These are phyloP conservation scores for Saposhnikovia divaricata DNA, from an alignment of 129 eudicot species.

Conservation along the genomic window DNA sequence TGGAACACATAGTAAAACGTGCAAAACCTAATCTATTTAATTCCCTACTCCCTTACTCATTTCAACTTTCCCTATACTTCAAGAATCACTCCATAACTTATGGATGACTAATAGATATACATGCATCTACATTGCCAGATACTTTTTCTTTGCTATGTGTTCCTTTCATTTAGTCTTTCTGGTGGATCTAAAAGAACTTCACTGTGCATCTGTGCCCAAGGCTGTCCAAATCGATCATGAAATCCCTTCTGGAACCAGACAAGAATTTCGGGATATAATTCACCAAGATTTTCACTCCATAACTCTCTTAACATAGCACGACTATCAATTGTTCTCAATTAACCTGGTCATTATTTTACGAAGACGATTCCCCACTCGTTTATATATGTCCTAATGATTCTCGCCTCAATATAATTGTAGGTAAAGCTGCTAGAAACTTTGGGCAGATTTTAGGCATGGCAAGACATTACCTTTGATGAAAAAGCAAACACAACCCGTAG, in stretches of 20 bases:
- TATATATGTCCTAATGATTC: conserved; percentile 57
- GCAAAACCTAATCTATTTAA: no score
- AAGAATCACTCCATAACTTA: neutral
- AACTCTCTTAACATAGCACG: conserved; percentile 38
- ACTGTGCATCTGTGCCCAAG: conserved; percentile 65
- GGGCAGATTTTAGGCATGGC: conserved; percentile 55
- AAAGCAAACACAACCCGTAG: conserved; percentile 52
- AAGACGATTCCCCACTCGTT: conserved; percentile 68
- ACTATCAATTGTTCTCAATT: conserved; percentile 41
- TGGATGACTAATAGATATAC: neutral
- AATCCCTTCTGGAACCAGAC: conserved; percentile 67
- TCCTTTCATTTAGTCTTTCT: conserved; percentile 34
- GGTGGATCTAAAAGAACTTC: conserved; percentile 45
- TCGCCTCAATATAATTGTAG: conserved; percentile 49
- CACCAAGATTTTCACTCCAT: conserved; percentile 54
- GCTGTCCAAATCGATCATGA: conserved; percentile 33
- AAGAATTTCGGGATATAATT: conserved; percentile 36
- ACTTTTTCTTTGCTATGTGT: neutral
- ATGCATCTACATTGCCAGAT: neutral
- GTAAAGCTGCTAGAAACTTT: conserved; percentile 47
- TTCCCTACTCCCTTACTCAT: neutral
- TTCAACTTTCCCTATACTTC: neutral
- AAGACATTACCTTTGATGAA: conserved; percentile 57
- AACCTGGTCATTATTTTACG: conserved; percentile 32
- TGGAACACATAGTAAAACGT: no score